phyloP scores from a whole-genome alignment of 2,329 filamentous ascomycete genomes.

The Neonectria punicea region DNA sequence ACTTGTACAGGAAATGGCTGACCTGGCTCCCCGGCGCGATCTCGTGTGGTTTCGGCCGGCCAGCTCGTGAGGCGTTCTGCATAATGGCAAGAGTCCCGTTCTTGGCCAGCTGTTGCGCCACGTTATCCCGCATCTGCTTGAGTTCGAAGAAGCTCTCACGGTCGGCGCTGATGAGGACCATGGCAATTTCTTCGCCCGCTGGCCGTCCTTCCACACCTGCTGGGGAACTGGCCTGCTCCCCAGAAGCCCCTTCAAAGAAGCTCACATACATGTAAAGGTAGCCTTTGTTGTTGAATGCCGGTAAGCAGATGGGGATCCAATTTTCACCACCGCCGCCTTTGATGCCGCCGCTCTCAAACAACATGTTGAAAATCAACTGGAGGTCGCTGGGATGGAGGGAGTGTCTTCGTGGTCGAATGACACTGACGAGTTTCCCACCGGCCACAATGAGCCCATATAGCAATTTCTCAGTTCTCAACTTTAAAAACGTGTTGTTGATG shows the following conservation, averaged over 20 bases:
- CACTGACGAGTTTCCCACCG: conserved; percentile 91
- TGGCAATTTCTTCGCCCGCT: conserved; percentile 82
- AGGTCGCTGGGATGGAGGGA: conserved; percentile 95
- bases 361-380: conserved; percentile 98
- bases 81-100: conserved; percentile 82
- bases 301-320: conserved; percentile 96
- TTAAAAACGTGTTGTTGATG: conserved; percentile 90
- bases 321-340: conserved; percentile 92
- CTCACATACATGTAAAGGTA: conserved; percentile 99
- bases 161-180: conserved; percentile 91
- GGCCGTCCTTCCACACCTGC: conserved; percentile 72
- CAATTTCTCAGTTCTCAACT: conserved; percentile 78
- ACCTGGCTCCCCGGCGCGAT: conserved; percentile 84
- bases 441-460: conserved; percentile 95
- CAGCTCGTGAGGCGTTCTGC: conserved; percentile 73
- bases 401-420: conserved; percentile 92
- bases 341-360: conserved; percentile 93
- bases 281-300: conserved; percentile 95
- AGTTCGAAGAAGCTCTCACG: conserved; percentile 95
- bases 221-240: conserved; percentile 53
- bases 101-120: conserved; percentile 75
- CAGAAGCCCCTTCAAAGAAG: conserved; percentile 76
- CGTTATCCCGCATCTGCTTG: conserved; percentile 75
- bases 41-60: conserved; percentile 77
- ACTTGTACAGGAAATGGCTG: conserved; percentile 96